A percentile compares a stretch with the other conserved stretches of the same genome.
These are phyloP conservation scores for Crithidia thermophila DNA, from an alignment of 208 protist genomes.

Conservation along the genomic window DNA sequence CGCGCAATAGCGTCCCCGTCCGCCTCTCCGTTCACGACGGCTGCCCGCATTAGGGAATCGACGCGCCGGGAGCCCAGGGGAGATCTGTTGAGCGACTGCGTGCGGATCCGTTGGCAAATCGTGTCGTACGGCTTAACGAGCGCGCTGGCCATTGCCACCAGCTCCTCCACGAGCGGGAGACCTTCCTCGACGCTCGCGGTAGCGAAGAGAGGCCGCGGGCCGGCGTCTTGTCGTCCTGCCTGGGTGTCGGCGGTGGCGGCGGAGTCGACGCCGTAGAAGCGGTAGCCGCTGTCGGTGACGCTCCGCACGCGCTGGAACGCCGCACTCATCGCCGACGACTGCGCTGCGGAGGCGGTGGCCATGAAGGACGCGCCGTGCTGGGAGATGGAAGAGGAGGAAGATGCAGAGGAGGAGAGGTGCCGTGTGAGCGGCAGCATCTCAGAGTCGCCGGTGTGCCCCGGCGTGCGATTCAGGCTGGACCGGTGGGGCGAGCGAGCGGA, in stretches of 20 bases:
- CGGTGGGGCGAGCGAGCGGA: neutral
- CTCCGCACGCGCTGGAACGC: neutral
- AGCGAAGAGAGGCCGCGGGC: neutral
- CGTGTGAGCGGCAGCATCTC: slow-evolving; percentile 6
- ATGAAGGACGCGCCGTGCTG: neutral
- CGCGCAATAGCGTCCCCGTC: too few species aligned
- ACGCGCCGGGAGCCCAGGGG: neutral
- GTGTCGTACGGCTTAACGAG: slow-evolving; percentile 28
- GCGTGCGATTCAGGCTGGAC: neutral
- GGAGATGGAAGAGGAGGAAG: slow-evolving; percentile 8
- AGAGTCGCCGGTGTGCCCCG: neutral
- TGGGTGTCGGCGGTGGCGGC: neutral
- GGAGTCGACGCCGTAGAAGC: neutral
- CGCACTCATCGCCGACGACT: neutral
- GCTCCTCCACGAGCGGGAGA: slow-evolving; percentile 7
- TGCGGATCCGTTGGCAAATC: slow-evolving; percentile 1
- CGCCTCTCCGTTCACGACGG: too few species aligned
- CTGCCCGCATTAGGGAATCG: too few species aligned
- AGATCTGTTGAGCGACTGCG: neutral
- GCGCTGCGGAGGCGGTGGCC: neutral
- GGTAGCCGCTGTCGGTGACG: neutral
- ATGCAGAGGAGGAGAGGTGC: neutral
- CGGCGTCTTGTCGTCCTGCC: neutral
- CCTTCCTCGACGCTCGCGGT: neutral
- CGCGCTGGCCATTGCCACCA: slow-evolving; percentile 11